phyloP scores from a whole-genome alignment of 371 early-diverging fungal genomes.

The Umbelopsis sp. region DNA sequence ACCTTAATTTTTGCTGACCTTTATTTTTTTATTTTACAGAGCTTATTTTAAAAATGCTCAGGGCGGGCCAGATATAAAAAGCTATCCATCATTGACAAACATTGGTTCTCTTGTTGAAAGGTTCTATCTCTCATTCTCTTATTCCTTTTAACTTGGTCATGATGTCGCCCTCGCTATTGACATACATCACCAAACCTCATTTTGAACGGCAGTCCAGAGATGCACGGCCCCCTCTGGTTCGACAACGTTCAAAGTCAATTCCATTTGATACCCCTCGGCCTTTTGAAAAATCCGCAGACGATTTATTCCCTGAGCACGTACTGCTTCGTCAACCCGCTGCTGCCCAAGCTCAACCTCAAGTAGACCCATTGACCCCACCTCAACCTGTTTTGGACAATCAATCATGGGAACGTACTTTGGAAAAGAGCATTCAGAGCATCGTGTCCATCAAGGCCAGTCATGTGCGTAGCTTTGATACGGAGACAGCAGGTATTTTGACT shows the following conservation, averaged over 20 bases:
- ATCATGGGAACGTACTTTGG: conserved; percentile 78
- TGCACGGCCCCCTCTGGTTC: neutral
- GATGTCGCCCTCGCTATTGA: conserved; percentile 13
- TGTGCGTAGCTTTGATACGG: conserved; percentile 89
- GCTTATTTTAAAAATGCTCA: too few species aligned
- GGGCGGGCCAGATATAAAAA: neutral
- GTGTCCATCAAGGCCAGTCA: conserved; percentile 86
- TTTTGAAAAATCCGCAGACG: conserved; percentile 10
- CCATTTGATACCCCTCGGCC: conserved; percentile 4
- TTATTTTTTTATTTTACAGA: too few species aligned
- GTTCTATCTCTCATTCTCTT: neutral
- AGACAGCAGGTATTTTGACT: conserved; percentile 68
- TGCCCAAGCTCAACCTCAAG: neutral
- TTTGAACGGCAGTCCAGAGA: neutral
- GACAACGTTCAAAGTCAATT: conserved; percentile 15
- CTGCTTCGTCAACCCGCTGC: neutral
- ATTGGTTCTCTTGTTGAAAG: neutral
- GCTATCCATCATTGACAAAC: neutral
- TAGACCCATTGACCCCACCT: neutral
- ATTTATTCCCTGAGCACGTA: neutral
- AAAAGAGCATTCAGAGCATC: conserved; percentile 76
- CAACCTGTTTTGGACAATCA: conserved; percentile 23
- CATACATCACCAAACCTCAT: conserved; percentile 14
- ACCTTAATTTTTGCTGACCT: too few species aligned
- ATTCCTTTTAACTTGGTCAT: neutral